Evolutionary conservation across 352 stramenopile species (phyloP), one percentile per base, ranked within the genome.

Genomic region (Pythium aristosporum): DNA sequence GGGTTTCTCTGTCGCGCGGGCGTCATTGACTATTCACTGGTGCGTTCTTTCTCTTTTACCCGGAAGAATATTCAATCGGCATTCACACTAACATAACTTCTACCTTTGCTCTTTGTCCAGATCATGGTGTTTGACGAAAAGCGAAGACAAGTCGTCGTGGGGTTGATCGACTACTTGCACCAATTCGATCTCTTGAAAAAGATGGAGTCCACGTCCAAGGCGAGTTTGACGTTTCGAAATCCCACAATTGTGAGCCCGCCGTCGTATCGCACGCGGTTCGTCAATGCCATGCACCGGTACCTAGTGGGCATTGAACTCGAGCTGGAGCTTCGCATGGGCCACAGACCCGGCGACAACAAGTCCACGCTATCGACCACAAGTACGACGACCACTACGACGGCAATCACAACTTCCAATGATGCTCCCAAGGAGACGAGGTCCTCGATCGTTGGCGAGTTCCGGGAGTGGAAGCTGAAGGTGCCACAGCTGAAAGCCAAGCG

Each of bases 171-270:
- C 59, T 96, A 94, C 51, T 61, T 96, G 56, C 87, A 96, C 54
- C 87, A 96, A 50, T 96, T 92, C 55, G 87, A 96, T 61, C 92
- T 96, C 58, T 61, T 96, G 18, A 96, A 96, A 64, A 93, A 93
- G 55, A 93, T 96, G 79, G 87, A 96, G 67, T 96, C 87, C 20
- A 93, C 85, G 3, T 93, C 87, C 2, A 96, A 96, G 57, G 85
- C 85, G 0, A 90, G 80, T 32, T 71, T 94, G 60, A 93, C 77
- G 16, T 94, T 94, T 66, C 82, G 85, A 7, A 82, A 92, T 41
- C 87, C 87, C 63, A 96, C 87, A 0, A 86, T 96, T 28, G 89
- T 96, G 67, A 92, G 82, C 30, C 87, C 87, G 9, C 75, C 81
- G 28, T 87, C 85, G 13, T 96, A 96, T 49, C 84, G 77, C 6